Base-by-base conservation (phyloP, 768 basidiomycete species). In the Hydnomerulius pinastri region DNA sequence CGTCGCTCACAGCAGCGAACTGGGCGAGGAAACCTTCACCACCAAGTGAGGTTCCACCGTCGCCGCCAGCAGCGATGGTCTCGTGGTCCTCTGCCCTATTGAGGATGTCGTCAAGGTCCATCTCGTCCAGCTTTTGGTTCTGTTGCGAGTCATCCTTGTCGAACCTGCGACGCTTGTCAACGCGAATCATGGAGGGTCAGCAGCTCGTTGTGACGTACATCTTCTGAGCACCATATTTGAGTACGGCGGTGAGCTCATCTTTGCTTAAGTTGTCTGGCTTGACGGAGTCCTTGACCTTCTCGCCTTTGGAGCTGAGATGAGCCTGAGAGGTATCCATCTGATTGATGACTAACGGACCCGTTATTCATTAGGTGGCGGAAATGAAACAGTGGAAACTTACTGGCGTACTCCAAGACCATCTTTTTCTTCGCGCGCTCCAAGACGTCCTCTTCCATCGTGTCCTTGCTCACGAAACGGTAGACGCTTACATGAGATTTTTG, bases 291-390 rank as follows among this genome's bases (percentile, higher is more conserved):
- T 87, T 90, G 49, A 70, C 60, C 59, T 78, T 77, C 25, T 78
- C 70, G 17, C 80, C 78, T 62, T 92, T 93, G 49, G 89, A 87
- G 65, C 92, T 87, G 46, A 99, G 83, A 71, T 98, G 92, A 36
- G 92, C 91, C 57, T 98, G 97, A 35, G 95, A 94, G 20, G 97
- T 99, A 73, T 99, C 97, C 90, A 98, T 97, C 73, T 98, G 96
- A 72, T 98, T 97, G 77, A 99, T 98, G 75, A 99, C 94, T 97
- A 67, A n/a, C 46, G 35, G 46, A 42, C 46, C 17, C 24, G 13
- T 40, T 21, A 44, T 53, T 54, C 47, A 54, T 37, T 40, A 57
- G 18, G 30, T 25, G 42, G 48, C 20, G 47, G 35, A 53, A 35
- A 59, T 60, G 37, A 61, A 65, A 28, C 13, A 23, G 7, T 30